Percentiles rank a stretch among this genome's conserved stretches.
These are phyloP conservation scores for Penicillium vulpinum DNA, from an alignment of 2,329 filamentous ascomycete species.

Conservation along the genomic window DNA sequence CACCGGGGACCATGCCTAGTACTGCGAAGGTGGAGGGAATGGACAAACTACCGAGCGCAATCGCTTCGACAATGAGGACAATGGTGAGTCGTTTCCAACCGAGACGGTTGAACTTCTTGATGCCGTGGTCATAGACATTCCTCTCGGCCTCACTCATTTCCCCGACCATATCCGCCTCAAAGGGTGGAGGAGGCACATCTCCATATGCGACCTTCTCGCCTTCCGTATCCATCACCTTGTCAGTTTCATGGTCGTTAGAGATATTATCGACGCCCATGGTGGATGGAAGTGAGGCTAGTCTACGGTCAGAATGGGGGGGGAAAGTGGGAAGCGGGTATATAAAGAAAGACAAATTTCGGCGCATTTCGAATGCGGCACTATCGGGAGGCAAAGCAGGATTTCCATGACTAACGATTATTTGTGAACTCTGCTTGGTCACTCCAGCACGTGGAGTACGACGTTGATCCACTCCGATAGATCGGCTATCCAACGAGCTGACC, in stretches of 20 bases:
- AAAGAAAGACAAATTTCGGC: slow-evolving; percentile 7
- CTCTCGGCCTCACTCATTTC: slow-evolving; percentile 15
- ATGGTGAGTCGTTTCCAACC: slow-evolving; percentile 53
- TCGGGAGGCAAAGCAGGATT: slow-evolving; percentile 13
- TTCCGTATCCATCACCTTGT: slow-evolving; percentile 15
- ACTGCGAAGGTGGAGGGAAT: slow-evolving; percentile 47
- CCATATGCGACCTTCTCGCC: slow-evolving; percentile 16
- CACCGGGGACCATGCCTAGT: slow-evolving; percentile 47
- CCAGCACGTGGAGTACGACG: slow-evolving; percentile 26
- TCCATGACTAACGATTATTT: slow-evolving; percentile 15
- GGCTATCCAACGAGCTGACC: slow-evolving; percentile 14
- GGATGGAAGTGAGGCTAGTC: not conserved
- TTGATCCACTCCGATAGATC: slow-evolving; percentile 19
- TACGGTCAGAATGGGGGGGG: not conserved
- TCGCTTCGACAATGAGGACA: slow-evolving; percentile 51
- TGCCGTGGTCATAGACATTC: slow-evolving; percentile 11
- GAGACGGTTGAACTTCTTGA: slow-evolving; percentile 28
- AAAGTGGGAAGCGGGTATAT: slow-evolving; percentile 4
- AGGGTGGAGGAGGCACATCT: slow-evolving; percentile 14
- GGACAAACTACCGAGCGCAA: slow-evolving; percentile 48
- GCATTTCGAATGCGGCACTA: slow-evolving; percentile 18
- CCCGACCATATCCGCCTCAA: slow-evolving; percentile 11
- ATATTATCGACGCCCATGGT: slow-evolving; percentile 24
- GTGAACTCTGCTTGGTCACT: slow-evolving; percentile 9
- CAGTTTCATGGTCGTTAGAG: slow-evolving; percentile 15